Percentiles rank a stretch among this genome's conserved stretches.
Conservation (phyloP, 2,329 filamentous ascomycete species). For the Sclerotinia borealis region DNA sequence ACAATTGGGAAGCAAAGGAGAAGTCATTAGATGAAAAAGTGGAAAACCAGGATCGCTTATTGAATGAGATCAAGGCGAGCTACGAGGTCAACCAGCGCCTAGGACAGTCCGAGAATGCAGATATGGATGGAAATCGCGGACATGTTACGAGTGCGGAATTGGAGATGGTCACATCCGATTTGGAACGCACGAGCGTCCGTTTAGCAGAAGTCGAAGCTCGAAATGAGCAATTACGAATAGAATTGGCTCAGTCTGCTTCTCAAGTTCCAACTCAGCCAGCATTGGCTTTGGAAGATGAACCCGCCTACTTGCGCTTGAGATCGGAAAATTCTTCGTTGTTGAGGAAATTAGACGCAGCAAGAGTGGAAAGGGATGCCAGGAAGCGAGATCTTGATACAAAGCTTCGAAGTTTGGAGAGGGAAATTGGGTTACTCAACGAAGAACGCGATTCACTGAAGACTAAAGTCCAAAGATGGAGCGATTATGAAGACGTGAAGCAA, state of each 20-base stretch:
- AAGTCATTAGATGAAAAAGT: constrained; percentile 86
- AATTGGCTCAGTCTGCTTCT: constrained; percentile 84
- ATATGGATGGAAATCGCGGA: constrained; percentile 49
- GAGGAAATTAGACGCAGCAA: constrained; percentile 75
- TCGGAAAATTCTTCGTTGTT: constrained; percentile 91
- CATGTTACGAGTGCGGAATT: constrained; percentile 82
- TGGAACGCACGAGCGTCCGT: constrained; percentile 81
- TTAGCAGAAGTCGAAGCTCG: constrained; percentile 87
- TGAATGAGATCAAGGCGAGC: constrained; percentile 93
- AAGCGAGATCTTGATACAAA: constrained; percentile 71
- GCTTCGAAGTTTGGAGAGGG: constrained; percentile 72
- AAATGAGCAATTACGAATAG: constrained; percentile 86
- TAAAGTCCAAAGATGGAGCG: constrained; percentile 82
- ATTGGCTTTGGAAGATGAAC: constrained; percentile 76
- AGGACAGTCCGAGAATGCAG: constrained; percentile 61
- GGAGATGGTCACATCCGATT: constrained; percentile 84
- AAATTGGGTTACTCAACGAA: constrained; percentile 65
- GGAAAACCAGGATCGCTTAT: constrained; percentile 83
- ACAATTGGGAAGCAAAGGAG: constrained; percentile 95
- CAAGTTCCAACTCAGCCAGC: constrained; percentile 56
- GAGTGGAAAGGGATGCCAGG: constrained; percentile 77
- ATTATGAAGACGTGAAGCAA: constrained; percentile 94
- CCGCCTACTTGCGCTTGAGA: constrained; percentile 76
- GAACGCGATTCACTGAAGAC: constrained; percentile 74
- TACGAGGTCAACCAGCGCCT: constrained; percentile 94